Base-by-base conservation (phyloP, 2,329 filamentous ascomycete genomes). In the Xylaria arbuscula region DNA sequence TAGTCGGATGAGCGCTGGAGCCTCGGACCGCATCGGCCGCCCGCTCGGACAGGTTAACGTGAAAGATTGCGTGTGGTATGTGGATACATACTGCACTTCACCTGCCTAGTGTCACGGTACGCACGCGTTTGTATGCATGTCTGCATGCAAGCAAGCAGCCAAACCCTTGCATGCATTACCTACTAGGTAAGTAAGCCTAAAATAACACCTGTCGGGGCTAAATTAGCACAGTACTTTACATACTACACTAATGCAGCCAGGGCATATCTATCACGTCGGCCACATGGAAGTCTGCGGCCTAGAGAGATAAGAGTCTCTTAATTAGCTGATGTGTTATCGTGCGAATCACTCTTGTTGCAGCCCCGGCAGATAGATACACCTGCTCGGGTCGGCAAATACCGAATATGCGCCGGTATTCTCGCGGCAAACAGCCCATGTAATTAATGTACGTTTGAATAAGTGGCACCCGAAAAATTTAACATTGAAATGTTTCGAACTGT, bases 261-360 rank as follows among this genome's bases (percentile, higher is more conserved):
- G 17, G 5, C n/a, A n/a, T 19, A 22, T 2, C 36, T 45, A 45
- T n/a, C 53, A 51, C n/a, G 19, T 22, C 19, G 40, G 40, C 50
- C 32, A 54, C 47, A 64, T 53, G 47, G 45, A 13, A 57, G 24
- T 36, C 51, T 58, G 62, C 62, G 51, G 45, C 34, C 36, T 9
- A 22, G 22, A 32, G 40, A 66, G 64, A 62, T 62, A 62, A 62
- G 64, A 42, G 2, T 8, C 34, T 36, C 2, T 51, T 8, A 17
- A 36, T 57, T 32, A 61, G 57, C 17, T 48, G 50, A 40, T 62
- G 32, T 53, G n/a, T 40, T 62, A 51, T 61, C 58, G 47, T n/a
- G 6, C 3, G 19, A 42, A 45, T 17, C 28, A 11, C 34, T 10
- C 28, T n/a, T 36, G n/a, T 28, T 17, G 17, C 11, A 22, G 36